Evolutionary conservation across 2,329 filamentous ascomycete genomes (phyloP).

Genomic region (Botrytis pseudocinerea): DNA sequence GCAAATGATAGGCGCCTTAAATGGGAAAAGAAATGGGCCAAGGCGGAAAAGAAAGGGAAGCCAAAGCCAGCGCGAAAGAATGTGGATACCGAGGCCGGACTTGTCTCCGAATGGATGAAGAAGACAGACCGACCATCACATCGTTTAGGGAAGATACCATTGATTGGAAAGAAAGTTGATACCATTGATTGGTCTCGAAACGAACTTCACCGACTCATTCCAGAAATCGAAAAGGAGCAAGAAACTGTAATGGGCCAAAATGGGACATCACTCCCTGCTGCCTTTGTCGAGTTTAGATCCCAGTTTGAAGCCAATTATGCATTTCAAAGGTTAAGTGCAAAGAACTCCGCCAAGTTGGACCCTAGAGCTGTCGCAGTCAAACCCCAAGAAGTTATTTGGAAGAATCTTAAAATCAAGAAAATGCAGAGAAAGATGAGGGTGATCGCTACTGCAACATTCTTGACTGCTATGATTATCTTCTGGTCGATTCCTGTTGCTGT

Average conservation of each 20-base stretch:
- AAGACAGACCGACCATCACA: constrained; percentile 75
- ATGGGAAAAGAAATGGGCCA: constrained; percentile 51
- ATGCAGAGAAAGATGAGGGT: constrained; percentile 75
- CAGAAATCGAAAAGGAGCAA: constrained; percentile 68
- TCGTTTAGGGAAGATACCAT: constrained; percentile 64
- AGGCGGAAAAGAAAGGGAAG: constrained; percentile 25
- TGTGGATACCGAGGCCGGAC: constrained; percentile 65
- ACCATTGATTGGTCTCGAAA: constrained; percentile 85
- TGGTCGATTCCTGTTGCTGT: constrained; percentile 75
- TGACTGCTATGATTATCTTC: constrained; percentile 79
- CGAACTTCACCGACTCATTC: constrained; percentile 73
- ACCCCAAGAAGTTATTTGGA: constrained; percentile 85
- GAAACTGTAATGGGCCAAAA: constrained; percentile 59
- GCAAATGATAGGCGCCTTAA: constrained; percentile 68
- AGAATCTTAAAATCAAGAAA: constrained; percentile 78
- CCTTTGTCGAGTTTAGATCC: constrained; percentile 85
- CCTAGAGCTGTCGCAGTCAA: constrained; percentile 79
- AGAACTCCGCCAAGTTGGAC: constrained; percentile 76
- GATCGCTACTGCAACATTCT: constrained; percentile 65
- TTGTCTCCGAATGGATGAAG: constrained; percentile 69
- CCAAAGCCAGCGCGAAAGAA: constrained; percentile 45
- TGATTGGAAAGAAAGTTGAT: constrained; percentile 86
- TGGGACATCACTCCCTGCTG: constrained; percentile 56
- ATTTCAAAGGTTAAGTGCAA: constrained; percentile 80
- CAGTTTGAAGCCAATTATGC: constrained; percentile 83